Evolutionary conservation across 2,329 filamentous ascomycete genomes (phyloP).

Genomic region (Ophiognomonia clavigignenti-juglandacearum): DNA sequence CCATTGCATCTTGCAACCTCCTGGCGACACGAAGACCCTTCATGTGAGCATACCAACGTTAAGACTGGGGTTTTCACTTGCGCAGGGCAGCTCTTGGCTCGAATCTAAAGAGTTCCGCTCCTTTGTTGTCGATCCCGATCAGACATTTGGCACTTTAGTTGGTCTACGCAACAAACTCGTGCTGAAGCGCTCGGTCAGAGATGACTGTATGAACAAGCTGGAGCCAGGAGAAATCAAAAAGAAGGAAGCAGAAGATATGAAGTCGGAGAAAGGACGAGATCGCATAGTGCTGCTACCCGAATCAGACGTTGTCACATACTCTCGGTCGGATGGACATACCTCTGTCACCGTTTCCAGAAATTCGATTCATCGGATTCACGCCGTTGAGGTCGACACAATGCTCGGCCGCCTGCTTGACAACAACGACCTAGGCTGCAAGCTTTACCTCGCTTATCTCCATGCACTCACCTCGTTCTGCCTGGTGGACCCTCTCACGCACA

Average conservation of each 20-base stretch:
- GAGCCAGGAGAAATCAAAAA: too few species aligned
- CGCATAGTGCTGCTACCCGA: conserved; percentile 34
- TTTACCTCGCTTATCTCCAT: conserved; percentile 48
- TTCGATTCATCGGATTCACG: conserved; percentile 19
- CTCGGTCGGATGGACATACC: conserved; percentile 20
- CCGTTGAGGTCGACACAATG: conserved; percentile 42
- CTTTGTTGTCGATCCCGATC: conserved; percentile 41
- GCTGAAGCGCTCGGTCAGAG: conserved; percentile 23
- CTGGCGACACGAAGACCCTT: conserved; percentile 17
- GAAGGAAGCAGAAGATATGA: too few species aligned
- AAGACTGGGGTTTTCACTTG: conserved; percentile 40
- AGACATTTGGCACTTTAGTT: conserved; percentile 41
- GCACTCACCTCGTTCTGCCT: conserved; percentile 48
- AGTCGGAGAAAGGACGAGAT: too few species aligned
- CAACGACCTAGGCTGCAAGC: conserved; percentile 44
- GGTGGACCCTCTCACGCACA: conserved; percentile 40
- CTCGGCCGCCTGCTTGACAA: conserved; percentile 48
- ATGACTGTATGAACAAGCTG: too few species aligned
- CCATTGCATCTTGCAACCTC: conserved; percentile 25
- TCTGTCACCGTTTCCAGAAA: conserved; percentile 30
- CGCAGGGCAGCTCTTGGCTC: conserved; percentile 22
- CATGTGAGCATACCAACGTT: conserved; percentile 41
- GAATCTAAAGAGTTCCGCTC: conserved; percentile 44
- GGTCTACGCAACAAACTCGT: conserved; percentile 47
- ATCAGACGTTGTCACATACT: conserved; percentile 24